phyloP scores from a whole-genome alignment of 2,329 filamentous ascomycete genomes.

The Fusarium sterilihyphosum region DNA sequence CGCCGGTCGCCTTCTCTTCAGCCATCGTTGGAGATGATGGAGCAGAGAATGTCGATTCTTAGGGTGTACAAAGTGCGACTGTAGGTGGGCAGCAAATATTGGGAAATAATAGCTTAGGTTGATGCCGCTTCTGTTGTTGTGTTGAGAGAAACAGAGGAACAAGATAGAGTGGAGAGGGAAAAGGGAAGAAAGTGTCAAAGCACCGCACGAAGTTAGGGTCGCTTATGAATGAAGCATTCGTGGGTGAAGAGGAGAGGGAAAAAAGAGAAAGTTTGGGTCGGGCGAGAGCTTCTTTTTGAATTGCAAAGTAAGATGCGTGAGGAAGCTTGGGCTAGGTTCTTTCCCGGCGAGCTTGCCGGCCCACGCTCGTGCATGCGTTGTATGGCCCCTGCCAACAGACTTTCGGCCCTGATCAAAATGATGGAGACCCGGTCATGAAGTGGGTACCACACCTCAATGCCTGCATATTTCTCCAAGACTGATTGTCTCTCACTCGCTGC shows the following conservation, averaged over 20 bases:
- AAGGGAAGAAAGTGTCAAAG: conserved; percentile 49
- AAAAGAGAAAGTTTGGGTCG: conserved; percentile 46
- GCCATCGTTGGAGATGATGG: conserved; percentile 56
- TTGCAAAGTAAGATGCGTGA: conserved; percentile 39
- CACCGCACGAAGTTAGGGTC: conserved; percentile 62
- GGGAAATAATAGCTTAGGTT: conserved; percentile 25
- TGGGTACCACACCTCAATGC: conserved; percentile 27
- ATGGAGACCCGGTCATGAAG: conserved; percentile 35
- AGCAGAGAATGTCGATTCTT: conserved; percentile 28
- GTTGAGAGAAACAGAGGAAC: conserved; percentile 38
- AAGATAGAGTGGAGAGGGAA: conserved; percentile 43
- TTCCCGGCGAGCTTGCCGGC: conserved; percentile 43
- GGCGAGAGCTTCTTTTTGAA: conserved; percentile 55
- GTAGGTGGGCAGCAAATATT: conserved; percentile 37
- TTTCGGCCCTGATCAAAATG: conserved; percentile 40
- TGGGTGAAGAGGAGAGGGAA: conserved; percentile 57
- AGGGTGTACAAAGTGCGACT: conserved; percentile 33
- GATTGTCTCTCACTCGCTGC: conserved; percentile 30
- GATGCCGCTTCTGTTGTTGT: conserved; percentile 34
- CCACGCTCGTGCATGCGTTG: conserved; percentile 16
- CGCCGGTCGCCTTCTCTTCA: conserved; percentile 61
- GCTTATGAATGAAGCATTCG: conserved; percentile 59
- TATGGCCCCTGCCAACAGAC: conserved; percentile 41
- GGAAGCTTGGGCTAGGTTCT: conserved; percentile 30
- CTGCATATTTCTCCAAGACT: conserved; percentile 32